Conservation (phyloP, 192 early-diverging fungal species). For the Dissophora ornata region DNA sequence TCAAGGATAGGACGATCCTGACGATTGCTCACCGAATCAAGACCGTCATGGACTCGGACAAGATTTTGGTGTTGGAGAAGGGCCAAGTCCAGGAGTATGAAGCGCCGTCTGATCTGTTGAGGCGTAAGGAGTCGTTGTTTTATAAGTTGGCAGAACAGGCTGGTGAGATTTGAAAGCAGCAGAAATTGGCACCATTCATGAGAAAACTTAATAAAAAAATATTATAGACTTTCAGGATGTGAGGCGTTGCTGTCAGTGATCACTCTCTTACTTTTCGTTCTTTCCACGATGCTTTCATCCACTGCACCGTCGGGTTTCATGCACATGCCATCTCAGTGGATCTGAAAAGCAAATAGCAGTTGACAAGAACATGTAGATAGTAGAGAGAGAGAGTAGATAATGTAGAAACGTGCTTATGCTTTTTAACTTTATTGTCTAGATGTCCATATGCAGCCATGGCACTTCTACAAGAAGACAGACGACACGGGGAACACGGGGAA, state of each 20-base stretch:
- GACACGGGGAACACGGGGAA: too few species aligned
- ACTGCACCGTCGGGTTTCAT: neutral
- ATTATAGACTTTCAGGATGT: too few species aligned
- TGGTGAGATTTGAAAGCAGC: slow-evolving; percentile 35
- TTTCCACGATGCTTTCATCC: neutral
- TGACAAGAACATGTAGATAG: too few species aligned
- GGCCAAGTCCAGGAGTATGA: slow-evolving; percentile 63
- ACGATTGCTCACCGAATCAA: slow-evolving; percentile 92
- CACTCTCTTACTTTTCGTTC: too few species aligned
- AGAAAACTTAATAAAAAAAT: too few species aligned
- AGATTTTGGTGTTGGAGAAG: slow-evolving; percentile 70
- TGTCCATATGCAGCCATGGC: too few species aligned
- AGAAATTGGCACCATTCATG: too few species aligned
- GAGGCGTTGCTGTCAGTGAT: too few species aligned
- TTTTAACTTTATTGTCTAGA: too few species aligned
- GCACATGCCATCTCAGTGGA: neutral
- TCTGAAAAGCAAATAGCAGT: neutral
- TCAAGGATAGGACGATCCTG: slow-evolving; percentile 82
- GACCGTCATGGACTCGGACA: slow-evolving; percentile 87
- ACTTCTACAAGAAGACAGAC: too few species aligned
- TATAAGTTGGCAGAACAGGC: slow-evolving; percentile 43
- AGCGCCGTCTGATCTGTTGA: slow-evolving; percentile 58
- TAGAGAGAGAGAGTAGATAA: too few species aligned
- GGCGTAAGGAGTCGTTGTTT: slow-evolving; percentile 40
- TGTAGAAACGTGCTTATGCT: too few species aligned